Base-by-base conservation (phyloP, 306 rosid genomes). In the Vachellia collinsii region DNA sequence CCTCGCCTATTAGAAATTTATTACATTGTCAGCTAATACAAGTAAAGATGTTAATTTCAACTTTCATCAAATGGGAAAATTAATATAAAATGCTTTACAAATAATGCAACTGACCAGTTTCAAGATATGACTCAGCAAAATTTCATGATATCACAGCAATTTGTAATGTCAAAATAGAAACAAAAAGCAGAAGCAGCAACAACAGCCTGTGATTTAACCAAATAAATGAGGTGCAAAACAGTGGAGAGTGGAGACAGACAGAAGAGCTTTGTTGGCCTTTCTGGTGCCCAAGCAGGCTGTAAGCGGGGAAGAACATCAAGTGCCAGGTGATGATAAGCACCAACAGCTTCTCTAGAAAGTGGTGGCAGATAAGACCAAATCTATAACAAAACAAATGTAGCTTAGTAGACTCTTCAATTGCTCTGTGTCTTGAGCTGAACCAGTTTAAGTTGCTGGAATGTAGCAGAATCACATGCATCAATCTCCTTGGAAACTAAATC, bases 361-460 rank as follows among this genome's bases (percentile, higher is more conserved):
- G 73, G 92, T 81, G 66, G 85, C 85, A 70, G 97, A 87, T 67
- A 76, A 86, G 77, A 88, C 92, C 85, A 88, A 79, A 82, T 93
- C 96, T 93, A 64, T 10, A 62, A 64, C 71, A 83, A 19, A 16
- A 72, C 79, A 82, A 92, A 71, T n/a, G n/a, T n/a, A n/a, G n/a
- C n/a, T 88, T 89, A 46, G 87, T 85, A 38, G 91, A 84, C 79
- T 87, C 94, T 82, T 91, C 91, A 34, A 93, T 82, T 43, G 86
- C 87, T 83, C 82, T 90, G 12, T 97, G 91, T 81, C 84, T 89
- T n/a, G 94, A 86, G 88, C 88, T 93, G 79, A 93, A 69, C 85
- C 91, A n/a, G 94, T 79, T 90, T 88, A 80, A 91, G 83, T 80
- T 91, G 92, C 82, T 93, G 94, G 12, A 88, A 92, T 48, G 94